A percentile compares a stretch with the other conserved stretches of the same genome.
Conservation (phyloP, 208 protist genomes). For the Trypanosomatidae sp. region DNA sequence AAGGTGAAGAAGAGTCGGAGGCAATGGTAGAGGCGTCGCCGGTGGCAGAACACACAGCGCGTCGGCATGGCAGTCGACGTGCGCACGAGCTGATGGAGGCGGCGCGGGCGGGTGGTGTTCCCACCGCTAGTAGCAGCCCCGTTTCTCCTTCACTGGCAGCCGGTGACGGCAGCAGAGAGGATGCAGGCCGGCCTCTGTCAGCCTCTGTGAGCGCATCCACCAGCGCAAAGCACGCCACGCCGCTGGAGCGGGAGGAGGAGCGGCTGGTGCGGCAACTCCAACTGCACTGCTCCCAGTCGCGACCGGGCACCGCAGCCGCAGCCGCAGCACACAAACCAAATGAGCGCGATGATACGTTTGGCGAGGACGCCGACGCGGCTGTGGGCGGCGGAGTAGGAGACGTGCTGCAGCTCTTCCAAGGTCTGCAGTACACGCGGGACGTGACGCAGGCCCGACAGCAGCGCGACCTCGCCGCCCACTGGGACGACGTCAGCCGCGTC, state of each 20-base stretch:
- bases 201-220: no score
- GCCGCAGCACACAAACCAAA: no score
- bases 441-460: constrained; percentile 37
- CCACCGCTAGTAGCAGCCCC: not conserved
- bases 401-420: constrained; percentile 37
- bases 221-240: not conserved
- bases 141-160: not conserved
- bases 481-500: constrained; percentile 64
- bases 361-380: no score
- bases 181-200: no score
- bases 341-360: no score
- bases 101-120: not conserved
- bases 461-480: constrained; percentile 47
- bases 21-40: not conserved
- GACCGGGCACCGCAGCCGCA: no score
- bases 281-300: no score
- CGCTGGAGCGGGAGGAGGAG: constrained; percentile 19
- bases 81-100: not conserved
- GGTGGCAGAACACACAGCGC: no score
- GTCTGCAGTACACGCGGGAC: constrained; percentile 48
- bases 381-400: not conserved
- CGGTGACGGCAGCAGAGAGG: no score
- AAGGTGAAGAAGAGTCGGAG: no score
- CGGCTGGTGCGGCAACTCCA: constrained; percentile 21
- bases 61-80: not conserved